Conservation (phyloP, 352 stramenopile genomes). For the Phytophthora litchii region DNA sequence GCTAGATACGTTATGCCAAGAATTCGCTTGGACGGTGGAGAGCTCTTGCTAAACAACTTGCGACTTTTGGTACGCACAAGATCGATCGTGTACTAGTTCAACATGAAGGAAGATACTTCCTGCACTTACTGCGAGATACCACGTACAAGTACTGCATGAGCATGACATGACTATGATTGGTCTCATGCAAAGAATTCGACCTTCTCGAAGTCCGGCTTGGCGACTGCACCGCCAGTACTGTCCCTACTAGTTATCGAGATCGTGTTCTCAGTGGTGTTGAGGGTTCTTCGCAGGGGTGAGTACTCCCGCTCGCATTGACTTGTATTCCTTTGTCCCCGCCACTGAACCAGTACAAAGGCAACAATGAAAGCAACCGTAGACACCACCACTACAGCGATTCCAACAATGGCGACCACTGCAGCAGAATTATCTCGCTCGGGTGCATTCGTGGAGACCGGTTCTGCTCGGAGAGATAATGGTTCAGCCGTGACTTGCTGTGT, state of each 20-base stretch:
- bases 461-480: constrained; percentile 9
- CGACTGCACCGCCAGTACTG: constrained; percentile 6
- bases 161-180: neutral
- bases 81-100: neutral
- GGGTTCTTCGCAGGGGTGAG: constrained; percentile 12
- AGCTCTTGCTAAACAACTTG: constrained; percentile 3
- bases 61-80: constrained; percentile 12
- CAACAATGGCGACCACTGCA: constrained; percentile 5
- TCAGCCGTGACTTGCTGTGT: neutral
- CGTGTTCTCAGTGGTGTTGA: constrained; percentile 17
- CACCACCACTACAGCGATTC: constrained; percentile 11
- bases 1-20: neutral
- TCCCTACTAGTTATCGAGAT: constrained; percentile 21
- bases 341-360: neutral
- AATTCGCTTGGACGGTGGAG: constrained; percentile 3
- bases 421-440: neutral
- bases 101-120: neutral
- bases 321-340: constrained; percentile 1
- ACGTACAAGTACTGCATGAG: neutral
- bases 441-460: neutral
- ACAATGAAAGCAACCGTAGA: constrained; percentile 7
- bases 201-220: constrained; percentile 7
- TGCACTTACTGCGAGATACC: neutral
- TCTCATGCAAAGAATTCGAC: constrained; percentile 21
- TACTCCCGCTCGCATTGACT: constrained; percentile 6